Base-by-base conservation (phyloP, 768 basidiomycete genomes). In the Lentinula raphanica region DNA sequence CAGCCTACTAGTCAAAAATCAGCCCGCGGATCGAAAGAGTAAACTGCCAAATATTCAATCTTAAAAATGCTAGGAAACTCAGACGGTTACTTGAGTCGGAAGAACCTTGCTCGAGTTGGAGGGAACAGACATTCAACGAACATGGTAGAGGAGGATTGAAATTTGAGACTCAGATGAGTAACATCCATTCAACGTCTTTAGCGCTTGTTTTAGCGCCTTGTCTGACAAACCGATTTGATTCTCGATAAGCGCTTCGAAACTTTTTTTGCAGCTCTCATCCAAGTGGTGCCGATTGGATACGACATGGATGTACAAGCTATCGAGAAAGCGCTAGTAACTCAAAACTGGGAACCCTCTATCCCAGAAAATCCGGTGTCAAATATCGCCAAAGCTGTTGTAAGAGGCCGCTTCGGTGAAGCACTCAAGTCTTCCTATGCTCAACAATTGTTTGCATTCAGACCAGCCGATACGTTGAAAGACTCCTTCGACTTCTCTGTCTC, bases 291-390 rank as follows among this genome's bases (percentile, higher is more conserved):
- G 12, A 21, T 7, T 35, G 32, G 48, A 28, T 11, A 35, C n/a
- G n/a, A 29, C 29, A 50, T 50, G 49, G 59, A 63, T 59, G 54
- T 69, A 65, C 49, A 62, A 35, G 51, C 67, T 45, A 66, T 87
- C 58, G 82, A 90, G 69, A 82, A 75, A 62, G 76, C 79, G 36
- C 72, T 90, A 19, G 69, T 90, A n/a, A 69, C 68, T 40, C 86
- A 85, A 3, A 65, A 67, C 65, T 79, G 78, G 72, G 68, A 76
- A 46, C 48, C 59, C 2, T 48, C 32, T 11, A 61, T 72, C 51
- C 35, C 56, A 17, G 51, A 63, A 23, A 65, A 29, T 8, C 62
- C 2, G 57, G 61, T 13, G 59, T 71, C 7, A 57, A 69, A 73
- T 55, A 73, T 85, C 38, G 83, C 81, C 32, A 79, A 81, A 68